A percentile compares a stretch with the other conserved stretches of the same genome.
phyloP scores from a whole-genome alignment of 78 protist species.

The Chrysochromulina parva region DNA sequence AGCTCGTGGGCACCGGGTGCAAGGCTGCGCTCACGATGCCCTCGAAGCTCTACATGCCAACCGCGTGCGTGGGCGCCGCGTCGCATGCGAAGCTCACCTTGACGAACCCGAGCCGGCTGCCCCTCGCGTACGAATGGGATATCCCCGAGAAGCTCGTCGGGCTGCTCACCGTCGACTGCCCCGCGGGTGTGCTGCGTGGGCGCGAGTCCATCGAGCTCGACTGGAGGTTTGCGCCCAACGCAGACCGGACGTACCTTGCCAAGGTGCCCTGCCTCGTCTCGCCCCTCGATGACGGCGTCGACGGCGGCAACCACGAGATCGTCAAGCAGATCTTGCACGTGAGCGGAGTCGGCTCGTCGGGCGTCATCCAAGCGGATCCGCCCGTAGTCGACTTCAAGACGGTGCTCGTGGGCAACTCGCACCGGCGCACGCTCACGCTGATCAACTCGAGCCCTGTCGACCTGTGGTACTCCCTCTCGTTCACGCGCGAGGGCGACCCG shows the following conservation, averaged over 20 bases:
- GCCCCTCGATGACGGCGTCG: background rate
- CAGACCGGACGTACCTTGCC: background rate
- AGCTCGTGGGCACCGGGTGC: background rate
- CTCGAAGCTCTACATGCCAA: background rate
- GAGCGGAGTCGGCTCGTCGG: background rate
- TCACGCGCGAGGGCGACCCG: background rate
- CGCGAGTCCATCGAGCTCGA: background rate
- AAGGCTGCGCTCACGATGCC: background rate
- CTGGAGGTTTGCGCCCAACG: background rate
- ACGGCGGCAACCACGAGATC: background rate
- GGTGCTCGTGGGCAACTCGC: background rate
- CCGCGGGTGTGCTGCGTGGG: conserved; percentile 21
- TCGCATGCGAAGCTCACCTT: background rate
- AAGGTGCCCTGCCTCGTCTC: background rate
- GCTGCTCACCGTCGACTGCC: conserved; percentile 6
- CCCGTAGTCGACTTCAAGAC: background rate
- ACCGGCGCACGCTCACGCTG: background rate
- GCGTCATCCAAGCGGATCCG: background rate
- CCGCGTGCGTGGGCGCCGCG: conserved; percentile 40
- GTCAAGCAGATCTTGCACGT: background rate
- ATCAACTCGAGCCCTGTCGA: background rate
- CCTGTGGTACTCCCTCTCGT: background rate
- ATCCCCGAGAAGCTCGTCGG: background rate
- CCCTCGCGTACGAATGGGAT: conserved; percentile 13
- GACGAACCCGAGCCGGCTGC: conserved; percentile 23